Conservation (phyloP, 768 basidiomycete genomes). For the Cytidiella melzeri region DNA sequence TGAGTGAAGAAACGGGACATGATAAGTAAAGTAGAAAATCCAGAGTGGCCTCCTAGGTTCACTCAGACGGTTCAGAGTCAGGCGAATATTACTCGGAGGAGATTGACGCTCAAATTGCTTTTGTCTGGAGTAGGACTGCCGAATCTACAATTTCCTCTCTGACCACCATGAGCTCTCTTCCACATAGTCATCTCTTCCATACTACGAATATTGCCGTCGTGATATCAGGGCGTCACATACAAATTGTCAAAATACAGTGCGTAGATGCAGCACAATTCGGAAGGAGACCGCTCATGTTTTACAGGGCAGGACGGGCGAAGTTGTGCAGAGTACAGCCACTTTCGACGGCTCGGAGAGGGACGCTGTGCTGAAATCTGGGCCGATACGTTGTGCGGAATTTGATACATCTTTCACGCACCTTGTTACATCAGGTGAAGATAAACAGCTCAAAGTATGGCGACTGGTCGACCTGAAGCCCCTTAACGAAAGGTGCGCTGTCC, state of each 20-base stretch:
- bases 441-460: constrained; percentile 71
- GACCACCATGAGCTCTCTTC: constrained; percentile 26
- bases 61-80: no score
- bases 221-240: constrained; percentile 58
- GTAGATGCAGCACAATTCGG: constrained; percentile 17
- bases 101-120: no score
- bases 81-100: no score
- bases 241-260: constrained; percentile 51
- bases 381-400: constrained; percentile 53
- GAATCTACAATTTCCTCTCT: background rate
- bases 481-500: constrained; percentile 50
- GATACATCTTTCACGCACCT: constrained; percentile 41
- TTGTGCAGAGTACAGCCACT: constrained; percentile 40
- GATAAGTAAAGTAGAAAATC: no score
- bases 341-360: constrained; percentile 27
- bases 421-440: constrained; percentile 73
- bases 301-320: constrained; percentile 42
- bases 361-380: constrained; percentile 40
- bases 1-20: no score
- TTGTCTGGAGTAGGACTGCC: no score
- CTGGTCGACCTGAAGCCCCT: constrained; percentile 48
- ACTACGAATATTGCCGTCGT: constrained; percentile 32
- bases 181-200: constrained; percentile 43
- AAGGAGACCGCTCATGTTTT: constrained; percentile 9
- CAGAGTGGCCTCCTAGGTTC: no score